Evolutionary conservation across 2,329 filamentous ascomycete genomes (phyloP).

Genomic region (Westerdykella aurantiaca): DNA sequence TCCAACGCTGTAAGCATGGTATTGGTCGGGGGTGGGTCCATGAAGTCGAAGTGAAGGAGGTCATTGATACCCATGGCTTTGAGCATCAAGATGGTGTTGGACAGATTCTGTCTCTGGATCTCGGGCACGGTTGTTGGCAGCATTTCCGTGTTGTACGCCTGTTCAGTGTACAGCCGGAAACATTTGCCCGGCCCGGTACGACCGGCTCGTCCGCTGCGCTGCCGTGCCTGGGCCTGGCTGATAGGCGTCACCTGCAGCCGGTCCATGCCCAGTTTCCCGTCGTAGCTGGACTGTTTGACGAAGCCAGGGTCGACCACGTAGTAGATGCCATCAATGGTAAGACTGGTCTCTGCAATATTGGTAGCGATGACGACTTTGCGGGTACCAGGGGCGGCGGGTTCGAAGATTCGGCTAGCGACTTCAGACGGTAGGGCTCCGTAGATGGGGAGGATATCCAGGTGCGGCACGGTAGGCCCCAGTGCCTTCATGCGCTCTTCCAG

Average conservation of each 20-base stretch:
- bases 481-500: slow-evolving; percentile 95
- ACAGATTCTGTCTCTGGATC: slow-evolving; percentile 90
- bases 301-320: slow-evolving; percentile 97
- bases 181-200: slow-evolving; percentile 94
- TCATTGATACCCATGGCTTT: slow-evolving; percentile 99
- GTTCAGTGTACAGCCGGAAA: slow-evolving; percentile 91
- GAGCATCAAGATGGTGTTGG: slow-evolving; percentile 90
- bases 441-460: slow-evolving; percentile 89
- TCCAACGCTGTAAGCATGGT: slow-evolving; percentile 96
- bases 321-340: slow-evolving; percentile 96
- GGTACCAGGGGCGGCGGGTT: slow-evolving; percentile 77
- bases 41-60: slow-evolving; percentile 94
- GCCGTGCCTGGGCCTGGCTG: slow-evolving; percentile 92
- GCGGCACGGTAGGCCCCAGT: slow-evolving; percentile 80
- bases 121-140: slow-evolving; percentile 92
- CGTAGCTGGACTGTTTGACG: slow-evolving; percentile 95
- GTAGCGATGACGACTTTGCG: slow-evolving; percentile 96
- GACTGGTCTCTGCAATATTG: slow-evolving; percentile 96
- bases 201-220: slow-evolving; percentile 85
- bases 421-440: slow-evolving; percentile 91
- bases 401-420: slow-evolving; percentile 91
- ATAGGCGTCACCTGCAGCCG: slow-evolving; percentile 92
- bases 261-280: slow-evolving; percentile 97
- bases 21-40: slow-evolving; percentile 96
- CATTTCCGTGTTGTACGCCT: slow-evolving; percentile 95